Percentiles rank a stretch among this genome's conserved stretches.
phyloP scores from a whole-genome alignment of 2,329 filamentous ascomycete genomes.

The Aspergillus aculeatinus region DNA sequence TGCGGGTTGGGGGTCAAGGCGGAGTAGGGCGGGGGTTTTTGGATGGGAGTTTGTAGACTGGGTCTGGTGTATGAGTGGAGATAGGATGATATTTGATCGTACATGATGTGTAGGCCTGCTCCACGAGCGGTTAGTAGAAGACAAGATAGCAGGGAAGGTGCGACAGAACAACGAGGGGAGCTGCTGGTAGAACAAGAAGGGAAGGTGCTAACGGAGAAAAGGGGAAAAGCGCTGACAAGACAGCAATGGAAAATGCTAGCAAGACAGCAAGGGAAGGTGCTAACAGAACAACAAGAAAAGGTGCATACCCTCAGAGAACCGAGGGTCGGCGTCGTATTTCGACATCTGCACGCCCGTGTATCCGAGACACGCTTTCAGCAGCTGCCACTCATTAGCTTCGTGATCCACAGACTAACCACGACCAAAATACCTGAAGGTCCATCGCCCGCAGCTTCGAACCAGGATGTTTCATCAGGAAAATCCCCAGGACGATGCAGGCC shows the following conservation, averaged over 20 bases:
- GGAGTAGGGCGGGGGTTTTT: neutral
- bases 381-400: neutral
- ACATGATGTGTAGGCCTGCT: conserved; percentile 9
- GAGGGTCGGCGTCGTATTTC: conserved; percentile 3
- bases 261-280: no score
- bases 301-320: conserved; percentile 10
- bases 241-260: no score
- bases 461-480: conserved; percentile 16
- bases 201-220: no score
- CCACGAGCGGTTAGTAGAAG: no score
- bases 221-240: no score
- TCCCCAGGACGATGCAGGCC: conserved; percentile 15
- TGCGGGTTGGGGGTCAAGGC: neutral
- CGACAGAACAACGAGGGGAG: neutral
- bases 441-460: conserved; percentile 7
- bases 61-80: neutral
- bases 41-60: neutral
- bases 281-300: no score
- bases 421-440: conserved; percentile 8
- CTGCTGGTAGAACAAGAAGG: no score
- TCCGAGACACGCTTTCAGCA: conserved; percentile 15
- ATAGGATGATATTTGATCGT: conserved; percentile 8
- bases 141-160: neutral
- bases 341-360: conserved; percentile 8
- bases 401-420: no score